Evolutionary conservation across 1,139 yeast species (phyloP), one percentile per base, ranked within the genome.

Genomic region (Schwanniomyces etchellsii): DNA sequence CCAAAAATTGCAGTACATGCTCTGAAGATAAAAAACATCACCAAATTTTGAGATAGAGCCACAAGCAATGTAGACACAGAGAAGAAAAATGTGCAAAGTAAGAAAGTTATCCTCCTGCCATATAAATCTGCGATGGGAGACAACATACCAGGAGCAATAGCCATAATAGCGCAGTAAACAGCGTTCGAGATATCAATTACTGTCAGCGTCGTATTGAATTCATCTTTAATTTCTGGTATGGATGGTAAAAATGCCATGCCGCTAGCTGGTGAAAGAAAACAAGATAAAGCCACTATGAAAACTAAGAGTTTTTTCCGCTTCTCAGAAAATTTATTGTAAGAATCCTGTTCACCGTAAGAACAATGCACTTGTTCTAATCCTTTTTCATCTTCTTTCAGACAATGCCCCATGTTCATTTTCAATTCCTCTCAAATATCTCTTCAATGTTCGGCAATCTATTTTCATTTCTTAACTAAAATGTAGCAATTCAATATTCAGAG

Each of bases 1-100:
- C 77, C 78, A 42, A 67, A 67, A n/a, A 73, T 40, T 0, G 74
- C 77, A 11, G 67, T 51, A 5, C 60, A 30, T 4, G 69, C 59
- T 38, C 78, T 50, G 37, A 71, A 71, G 0, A 72, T 51, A 35
- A 53, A 64, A 41, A 71, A 73, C 74, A 70, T 71, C 5, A 72
- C 66, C 28, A 73, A 43, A 39, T 73, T 61, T 25, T 57, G 68
- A 2, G 76, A 61, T 2, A 64, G 57, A 0, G 70, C 75, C 4
- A 66, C 67, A 5, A 68, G 39, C 1, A 60, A 42, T 4, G 66
- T 50, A 14, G 65, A 50, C 1, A 67, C 31, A 4, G 59, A 35
- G 32, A 57, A 66, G 5, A 57, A 35, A 2, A 49, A 28, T 6
- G 59, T 37, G 37, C 74, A 65, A 3, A 57, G 29, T 10, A 72